phyloP scores from a whole-genome alignment of 768 basidiomycete species.

The Mycena pura region DNA sequence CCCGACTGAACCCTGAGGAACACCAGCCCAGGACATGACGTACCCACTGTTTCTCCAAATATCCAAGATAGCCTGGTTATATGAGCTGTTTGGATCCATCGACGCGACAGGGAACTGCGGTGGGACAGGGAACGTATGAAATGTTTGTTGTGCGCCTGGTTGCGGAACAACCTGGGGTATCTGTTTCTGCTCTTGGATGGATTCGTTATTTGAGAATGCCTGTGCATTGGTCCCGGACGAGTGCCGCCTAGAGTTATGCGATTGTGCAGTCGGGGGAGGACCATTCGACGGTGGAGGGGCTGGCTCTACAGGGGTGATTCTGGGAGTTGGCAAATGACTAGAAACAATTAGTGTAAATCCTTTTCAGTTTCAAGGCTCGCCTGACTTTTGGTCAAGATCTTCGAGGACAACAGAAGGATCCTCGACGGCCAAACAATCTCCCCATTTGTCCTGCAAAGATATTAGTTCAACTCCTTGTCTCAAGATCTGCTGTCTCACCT shows the following conservation, averaged over 20 bases:
- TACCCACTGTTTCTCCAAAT: neutral
- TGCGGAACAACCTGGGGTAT: slow-evolving; percentile 11
- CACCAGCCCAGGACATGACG: neutral
- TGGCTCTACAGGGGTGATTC: slow-evolving; percentile 53
- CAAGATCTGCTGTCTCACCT: slow-evolving; percentile 2
- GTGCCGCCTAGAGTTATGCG: neutral
- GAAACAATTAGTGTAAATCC: slow-evolving; percentile 27
- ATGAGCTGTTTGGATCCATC: neutral
- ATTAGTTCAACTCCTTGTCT: neutral
- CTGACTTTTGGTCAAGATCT: slow-evolving; percentile 49
- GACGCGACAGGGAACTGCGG: neutral
- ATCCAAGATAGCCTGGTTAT: slow-evolving; percentile 1
- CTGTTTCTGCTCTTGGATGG: slow-evolving; percentile 9
- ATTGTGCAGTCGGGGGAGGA: neutral
- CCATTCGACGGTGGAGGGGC: neutral
- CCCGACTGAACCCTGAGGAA: neutral
- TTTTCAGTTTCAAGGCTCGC: slow-evolving; percentile 19
- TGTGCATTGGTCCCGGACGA: neutral
- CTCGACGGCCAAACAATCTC: slow-evolving; percentile 28
- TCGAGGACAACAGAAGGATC: slow-evolving; percentile 6
- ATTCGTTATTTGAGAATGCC: neutral
- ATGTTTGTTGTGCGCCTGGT: slow-evolving; percentile 1
- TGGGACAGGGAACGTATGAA: neutral
- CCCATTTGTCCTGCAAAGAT: slow-evolving; percentile 28
- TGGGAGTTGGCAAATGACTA: slow-evolving; percentile 71